phyloP scores from a whole-genome alignment of 2,329 filamentous ascomycete species.

The Magnaporthales sp. region DNA sequence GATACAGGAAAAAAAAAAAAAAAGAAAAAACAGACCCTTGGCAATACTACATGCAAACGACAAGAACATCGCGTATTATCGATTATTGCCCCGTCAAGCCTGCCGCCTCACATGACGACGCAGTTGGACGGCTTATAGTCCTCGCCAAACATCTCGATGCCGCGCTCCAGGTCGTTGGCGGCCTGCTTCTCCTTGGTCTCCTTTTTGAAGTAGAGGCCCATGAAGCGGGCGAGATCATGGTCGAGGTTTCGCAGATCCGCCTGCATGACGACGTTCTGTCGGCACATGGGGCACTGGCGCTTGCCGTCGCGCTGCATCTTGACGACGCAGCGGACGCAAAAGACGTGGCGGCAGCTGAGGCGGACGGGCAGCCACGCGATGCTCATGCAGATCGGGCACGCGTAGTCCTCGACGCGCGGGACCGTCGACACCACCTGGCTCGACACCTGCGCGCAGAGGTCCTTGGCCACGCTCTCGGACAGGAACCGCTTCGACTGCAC shows the following conservation, averaged over 20 bases:
- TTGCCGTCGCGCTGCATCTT: constrained; percentile 66
- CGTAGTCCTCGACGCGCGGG: constrained; percentile 76
- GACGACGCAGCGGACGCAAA: constrained; percentile 78
- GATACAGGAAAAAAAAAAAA: not conserved
- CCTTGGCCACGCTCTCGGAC: constrained; percentile 60
- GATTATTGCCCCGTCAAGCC: not conserved
- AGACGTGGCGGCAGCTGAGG: constrained; percentile 65
- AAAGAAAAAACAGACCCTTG: not conserved
- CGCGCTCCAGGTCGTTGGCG: constrained; percentile 68
- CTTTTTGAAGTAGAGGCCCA: constrained; percentile 67
- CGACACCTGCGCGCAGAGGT: constrained; percentile 67
- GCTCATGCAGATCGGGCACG: constrained; percentile 71
- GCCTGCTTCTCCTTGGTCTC: constrained; percentile 59
- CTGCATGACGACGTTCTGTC: constrained; percentile 59
- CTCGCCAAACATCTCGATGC: constrained; percentile 62
- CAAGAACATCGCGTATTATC: not conserved
- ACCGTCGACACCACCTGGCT: constrained; percentile 64
- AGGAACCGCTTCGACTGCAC: constrained; percentile 53
- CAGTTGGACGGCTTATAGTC: constrained; percentile 53
- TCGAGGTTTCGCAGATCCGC: constrained; percentile 64
- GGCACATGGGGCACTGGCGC: constrained; percentile 66
- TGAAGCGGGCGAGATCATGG: constrained; percentile 54
- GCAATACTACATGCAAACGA: not conserved
- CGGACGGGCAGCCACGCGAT: constrained; percentile 78
- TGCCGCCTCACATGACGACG: constrained; percentile 45